A percentile compares a stretch with the other conserved stretches of the same genome.
phyloP scores from a whole-genome alignment of 2,329 filamentous ascomycete species.

The Penicillium sp. region DNA sequence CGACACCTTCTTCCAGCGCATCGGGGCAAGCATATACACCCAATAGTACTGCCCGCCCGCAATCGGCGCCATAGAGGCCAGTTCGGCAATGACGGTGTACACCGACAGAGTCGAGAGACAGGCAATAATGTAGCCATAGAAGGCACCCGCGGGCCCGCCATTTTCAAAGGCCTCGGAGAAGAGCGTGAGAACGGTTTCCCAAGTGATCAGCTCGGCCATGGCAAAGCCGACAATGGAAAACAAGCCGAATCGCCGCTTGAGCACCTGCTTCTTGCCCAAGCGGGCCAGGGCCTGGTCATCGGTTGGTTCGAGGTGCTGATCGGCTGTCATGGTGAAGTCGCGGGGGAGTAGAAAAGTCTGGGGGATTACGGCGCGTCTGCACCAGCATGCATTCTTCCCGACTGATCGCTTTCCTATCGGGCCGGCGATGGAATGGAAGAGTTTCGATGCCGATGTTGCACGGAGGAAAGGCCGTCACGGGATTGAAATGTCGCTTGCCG shows the following conservation, averaged over 20 bases:
- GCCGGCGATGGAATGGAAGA: no score
- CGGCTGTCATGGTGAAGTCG: conserved; percentile 7
- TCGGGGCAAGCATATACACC: conserved; percentile 47
- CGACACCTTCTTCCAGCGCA: conserved; percentile 39
- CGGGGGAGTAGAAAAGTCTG: neutral
- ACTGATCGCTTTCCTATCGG: no score
- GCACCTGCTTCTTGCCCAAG: conserved; percentile 48
- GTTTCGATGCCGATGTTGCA: no score
- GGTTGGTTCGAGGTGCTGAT: conserved; percentile 7
- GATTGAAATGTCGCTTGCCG: conserved; percentile 8
- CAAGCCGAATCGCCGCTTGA: conserved; percentile 46
- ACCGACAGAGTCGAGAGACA: conserved; percentile 50
- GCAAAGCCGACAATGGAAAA: conserved; percentile 46
- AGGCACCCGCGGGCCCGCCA: conserved; percentile 49
- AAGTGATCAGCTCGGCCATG: conserved; percentile 47
- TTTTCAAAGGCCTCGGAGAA: conserved; percentile 46
- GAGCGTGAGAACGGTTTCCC: conserved; percentile 47
- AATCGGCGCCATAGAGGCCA: conserved; percentile 49
- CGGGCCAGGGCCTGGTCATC: conserved; percentile 42
- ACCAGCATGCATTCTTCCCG: conserved; percentile 7
- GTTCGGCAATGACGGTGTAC: conserved; percentile 48
- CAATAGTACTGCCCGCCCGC: conserved; percentile 49
- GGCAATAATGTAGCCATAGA: conserved; percentile 54
- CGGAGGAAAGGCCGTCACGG: no score
- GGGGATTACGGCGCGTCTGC: conserved; percentile 6